A percentile compares a stretch with the other conserved stretches of the same genome.
Evolutionary conservation across 2,329 filamentous ascomycete species (phyloP).

Genomic region (Coniochaeta hoffmannii): DNA sequence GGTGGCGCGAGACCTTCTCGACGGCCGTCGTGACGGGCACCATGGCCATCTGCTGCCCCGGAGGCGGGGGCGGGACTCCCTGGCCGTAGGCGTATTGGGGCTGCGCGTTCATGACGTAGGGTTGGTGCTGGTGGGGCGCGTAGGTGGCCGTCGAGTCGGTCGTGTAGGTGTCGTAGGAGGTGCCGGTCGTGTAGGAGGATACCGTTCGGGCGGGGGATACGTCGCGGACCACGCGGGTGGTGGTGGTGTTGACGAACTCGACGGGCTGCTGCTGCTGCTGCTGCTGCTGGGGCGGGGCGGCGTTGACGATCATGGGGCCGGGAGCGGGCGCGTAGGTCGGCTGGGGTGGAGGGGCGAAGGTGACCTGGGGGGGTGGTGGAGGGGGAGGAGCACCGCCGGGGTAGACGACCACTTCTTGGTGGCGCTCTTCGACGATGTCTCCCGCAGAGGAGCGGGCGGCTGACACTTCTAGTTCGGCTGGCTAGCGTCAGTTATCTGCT

Average conservation of each 20-base stretch:
- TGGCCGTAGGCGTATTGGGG: constrained; percentile 22
- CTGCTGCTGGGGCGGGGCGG: constrained; percentile 24
- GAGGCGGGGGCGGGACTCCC: constrained; percentile 18
- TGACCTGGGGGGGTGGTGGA: constrained; percentile 17
- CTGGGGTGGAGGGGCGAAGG: constrained; percentile 8
- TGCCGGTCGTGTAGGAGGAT: constrained; percentile 18
- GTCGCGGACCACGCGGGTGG: constrained; percentile 38
- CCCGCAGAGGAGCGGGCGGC: constrained; percentile 39
- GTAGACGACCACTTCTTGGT: constrained; percentile 32
- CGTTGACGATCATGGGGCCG: constrained; percentile 24
- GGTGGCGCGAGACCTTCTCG: constrained; percentile 26
- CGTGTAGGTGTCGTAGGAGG: constrained; percentile 18
- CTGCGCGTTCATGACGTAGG: constrained; percentile 32
- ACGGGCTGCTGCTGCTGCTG: constrained; percentile 19
- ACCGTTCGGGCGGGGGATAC: constrained; percentile 37
- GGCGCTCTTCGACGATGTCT: constrained; percentile 40
- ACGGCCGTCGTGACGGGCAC: constrained; percentile 28
- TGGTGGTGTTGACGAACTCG: constrained; percentile 38
- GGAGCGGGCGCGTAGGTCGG: constrained; percentile 11
- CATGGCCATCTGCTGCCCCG: constrained; percentile 27
- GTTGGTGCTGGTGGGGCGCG: constrained; percentile 19
- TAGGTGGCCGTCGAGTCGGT: constrained; percentile 19
- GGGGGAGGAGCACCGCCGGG: constrained; percentile 13
- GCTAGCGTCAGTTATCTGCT: constrained; percentile 6
- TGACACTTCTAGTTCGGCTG: constrained; percentile 36